phyloP scores from a whole-genome alignment of 225 moss, liverwort and hornwort species.

The Polytrichum formosum region DNA sequence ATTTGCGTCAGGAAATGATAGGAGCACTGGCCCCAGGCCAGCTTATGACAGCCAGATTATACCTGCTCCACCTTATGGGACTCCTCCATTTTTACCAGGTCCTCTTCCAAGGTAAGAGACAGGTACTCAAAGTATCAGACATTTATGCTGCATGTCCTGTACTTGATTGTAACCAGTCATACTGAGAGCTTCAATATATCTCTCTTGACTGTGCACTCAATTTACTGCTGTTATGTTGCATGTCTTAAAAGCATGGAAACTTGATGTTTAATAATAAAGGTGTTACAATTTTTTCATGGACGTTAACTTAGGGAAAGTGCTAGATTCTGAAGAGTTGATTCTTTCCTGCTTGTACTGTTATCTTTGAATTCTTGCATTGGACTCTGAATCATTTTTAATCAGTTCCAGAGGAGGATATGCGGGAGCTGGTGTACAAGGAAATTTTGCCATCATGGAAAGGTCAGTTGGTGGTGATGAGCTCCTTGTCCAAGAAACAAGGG shows the following conservation, averaged over 20 bases:
- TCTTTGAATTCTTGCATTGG: neutral
- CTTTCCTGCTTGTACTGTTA: too few relatives aligned
- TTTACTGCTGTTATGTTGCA: too few relatives aligned
- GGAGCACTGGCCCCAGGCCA: constrained; percentile 40
- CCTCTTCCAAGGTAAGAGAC: constrained; percentile 51
- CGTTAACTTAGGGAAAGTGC: too few relatives aligned
- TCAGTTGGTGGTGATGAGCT: constrained; percentile 52
- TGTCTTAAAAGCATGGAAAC: too few relatives aligned
- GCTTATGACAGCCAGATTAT: constrained; percentile 41
- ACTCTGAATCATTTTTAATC: neutral
- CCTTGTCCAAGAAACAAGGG: constrained; percentile 47
- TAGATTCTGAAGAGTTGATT: too few relatives aligned
- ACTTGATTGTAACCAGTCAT: too few relatives aligned
- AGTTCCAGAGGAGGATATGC: constrained; percentile 38
- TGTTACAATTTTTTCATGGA: too few relatives aligned
- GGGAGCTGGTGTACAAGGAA: constrained; percentile 47
- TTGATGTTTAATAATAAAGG: too few relatives aligned
- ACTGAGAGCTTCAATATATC: too few relatives aligned
- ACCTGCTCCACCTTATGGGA: constrained; percentile 38
- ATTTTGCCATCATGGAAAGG: constrained; percentile 43
- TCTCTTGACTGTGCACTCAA: too few relatives aligned
- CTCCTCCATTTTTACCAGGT: constrained; percentile 52
- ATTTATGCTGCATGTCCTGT: too few relatives aligned
- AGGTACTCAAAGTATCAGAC: neutral
- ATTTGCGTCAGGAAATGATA: constrained; percentile 42